A percentile compares a stretch with the other conserved stretches of the same genome.
phyloP scores from a whole-genome alignment of 306 rosid genomes.

The Rosa chinensis region DNA sequence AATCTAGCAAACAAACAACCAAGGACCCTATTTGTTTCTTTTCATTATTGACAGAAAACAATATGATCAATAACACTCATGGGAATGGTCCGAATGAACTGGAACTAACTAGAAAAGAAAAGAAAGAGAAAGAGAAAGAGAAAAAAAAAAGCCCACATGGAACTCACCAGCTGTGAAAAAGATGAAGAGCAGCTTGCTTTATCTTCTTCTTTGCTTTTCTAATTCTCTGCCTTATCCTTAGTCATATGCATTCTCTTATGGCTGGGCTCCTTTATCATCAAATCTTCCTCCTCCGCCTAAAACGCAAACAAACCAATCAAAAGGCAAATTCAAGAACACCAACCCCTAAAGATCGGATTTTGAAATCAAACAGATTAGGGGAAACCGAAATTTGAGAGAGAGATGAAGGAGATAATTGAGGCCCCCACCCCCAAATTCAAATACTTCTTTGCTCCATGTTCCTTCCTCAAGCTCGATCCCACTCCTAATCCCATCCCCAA shows the following conservation, averaged over 20 bases:
- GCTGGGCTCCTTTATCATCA: constrained; percentile 39
- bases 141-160: no score
- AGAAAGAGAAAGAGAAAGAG: no score
- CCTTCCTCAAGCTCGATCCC: no score
- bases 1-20: neutral
- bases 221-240: constrained; percentile 26
- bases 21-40: neutral
- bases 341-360: constrained; percentile 3
- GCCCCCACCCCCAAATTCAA: no score
- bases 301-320: constrained; percentile 8
- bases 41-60: neutral
- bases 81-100: neutral
- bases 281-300: constrained; percentile 51
- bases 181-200: constrained; percentile 22
- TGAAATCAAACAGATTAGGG: neutral
- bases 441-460: no score
- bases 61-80: neutral
- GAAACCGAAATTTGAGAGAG: neutral
- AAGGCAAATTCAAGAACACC: neutral
- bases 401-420: constrained; percentile 10
- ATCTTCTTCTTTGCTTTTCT: constrained; percentile 10
- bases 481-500: no score
- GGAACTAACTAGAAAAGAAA: no score
- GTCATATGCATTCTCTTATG: constrained; percentile 50
- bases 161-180: neutral